Conservation (phyloP, 768 basidiomycete genomes). For the Tylopilus vinaceipallidus region DNA sequence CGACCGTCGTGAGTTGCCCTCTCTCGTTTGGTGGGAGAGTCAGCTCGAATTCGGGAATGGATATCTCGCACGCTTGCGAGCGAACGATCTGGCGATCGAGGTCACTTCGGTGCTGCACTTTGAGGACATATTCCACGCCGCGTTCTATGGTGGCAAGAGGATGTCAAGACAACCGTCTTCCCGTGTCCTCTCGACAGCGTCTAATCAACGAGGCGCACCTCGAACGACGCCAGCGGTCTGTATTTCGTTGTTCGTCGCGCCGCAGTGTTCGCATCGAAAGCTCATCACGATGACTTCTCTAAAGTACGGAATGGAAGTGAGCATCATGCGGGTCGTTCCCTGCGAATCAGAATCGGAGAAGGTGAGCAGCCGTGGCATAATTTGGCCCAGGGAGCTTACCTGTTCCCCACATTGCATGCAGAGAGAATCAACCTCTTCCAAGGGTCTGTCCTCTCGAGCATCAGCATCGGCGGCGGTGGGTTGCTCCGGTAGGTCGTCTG, state of each 20-base stretch:
- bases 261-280: constrained; percentile 94
- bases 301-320: constrained; percentile 96
- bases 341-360: constrained; percentile 37
- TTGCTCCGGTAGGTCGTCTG: constrained; percentile 37
- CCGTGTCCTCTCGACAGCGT: too few species aligned
- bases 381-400: constrained; percentile 43
- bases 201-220: constrained; percentile 46
- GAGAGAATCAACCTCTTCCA: constrained; percentile 85
- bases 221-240: constrained; percentile 86
- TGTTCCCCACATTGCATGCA: constrained; percentile 95
- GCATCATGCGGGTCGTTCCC: constrained; percentile 84
- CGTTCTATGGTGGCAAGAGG: constrained; percentile 50
- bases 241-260: constrained; percentile 86
- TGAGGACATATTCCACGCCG: constrained; percentile 78
- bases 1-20: constrained; percentile 95
- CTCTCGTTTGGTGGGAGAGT: constrained; percentile 80
- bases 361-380: not conserved
- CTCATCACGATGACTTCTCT: constrained; percentile 94
- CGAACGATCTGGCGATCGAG: constrained; percentile 93
- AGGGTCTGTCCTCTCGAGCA: constrained; percentile 45
- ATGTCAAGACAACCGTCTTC: constrained; percentile 3
- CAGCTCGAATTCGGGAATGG: constrained; percentile 84
- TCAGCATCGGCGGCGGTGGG: constrained; percentile 29
- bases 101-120: constrained; percentile 70
- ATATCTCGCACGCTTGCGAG: constrained; percentile 75